A percentile compares a stretch with the other conserved stretches of the same genome.
Evolutionary conservation across 1,284 basidiomycete genomes (phyloP).

Genomic region (Inonotus obliquus): DNA sequence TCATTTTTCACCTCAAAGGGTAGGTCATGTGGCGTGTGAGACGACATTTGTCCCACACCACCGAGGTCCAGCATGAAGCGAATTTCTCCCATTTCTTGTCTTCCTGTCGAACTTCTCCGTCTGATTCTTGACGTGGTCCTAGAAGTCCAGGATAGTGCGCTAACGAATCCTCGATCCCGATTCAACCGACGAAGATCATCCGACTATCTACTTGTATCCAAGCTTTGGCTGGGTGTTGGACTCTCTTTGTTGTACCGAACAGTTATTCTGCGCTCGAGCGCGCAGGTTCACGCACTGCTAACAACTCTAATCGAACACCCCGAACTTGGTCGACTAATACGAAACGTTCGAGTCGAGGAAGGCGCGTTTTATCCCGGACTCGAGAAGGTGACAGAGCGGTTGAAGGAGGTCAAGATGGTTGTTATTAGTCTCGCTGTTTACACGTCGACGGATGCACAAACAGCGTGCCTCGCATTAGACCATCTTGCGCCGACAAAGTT

Average conservation of each 20-base stretch:
- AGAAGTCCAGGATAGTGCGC: neutral
- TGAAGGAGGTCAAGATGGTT: conserved; percentile 23
- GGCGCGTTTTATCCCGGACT: conserved; percentile 24
- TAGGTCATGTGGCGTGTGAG: neutral
- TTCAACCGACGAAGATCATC: neutral
- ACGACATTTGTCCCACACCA: neutral
- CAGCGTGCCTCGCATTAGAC: conserved; percentile 6
- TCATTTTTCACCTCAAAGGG: no score
- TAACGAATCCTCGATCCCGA: neutral
- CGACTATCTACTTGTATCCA: conserved; percentile 25
- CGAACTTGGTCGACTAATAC: conserved; percentile 23
- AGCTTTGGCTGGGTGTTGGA: conserved; percentile 15
- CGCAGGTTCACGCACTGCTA: conserved; percentile 26
- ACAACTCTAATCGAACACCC: conserved; percentile 20
- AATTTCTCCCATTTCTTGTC: neutral
- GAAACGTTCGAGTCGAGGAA: conserved; percentile 27
- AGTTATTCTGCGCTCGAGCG: conserved; percentile 26
- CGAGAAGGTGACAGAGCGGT: conserved; percentile 18
- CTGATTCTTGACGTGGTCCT: neutral
- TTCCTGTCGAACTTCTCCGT: conserved; percentile 1
- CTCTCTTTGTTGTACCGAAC: conserved; percentile 28
- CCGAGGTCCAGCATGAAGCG: neutral
- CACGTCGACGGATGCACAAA: neutral
- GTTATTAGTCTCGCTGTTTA: conserved; percentile 23
- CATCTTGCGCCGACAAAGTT: conserved; percentile 7